These are phyloP conservation scores for Apiospora arundinis DNA, from an alignment of 2,329 filamentous ascomycete genomes.

Conservation along the genomic window DNA sequence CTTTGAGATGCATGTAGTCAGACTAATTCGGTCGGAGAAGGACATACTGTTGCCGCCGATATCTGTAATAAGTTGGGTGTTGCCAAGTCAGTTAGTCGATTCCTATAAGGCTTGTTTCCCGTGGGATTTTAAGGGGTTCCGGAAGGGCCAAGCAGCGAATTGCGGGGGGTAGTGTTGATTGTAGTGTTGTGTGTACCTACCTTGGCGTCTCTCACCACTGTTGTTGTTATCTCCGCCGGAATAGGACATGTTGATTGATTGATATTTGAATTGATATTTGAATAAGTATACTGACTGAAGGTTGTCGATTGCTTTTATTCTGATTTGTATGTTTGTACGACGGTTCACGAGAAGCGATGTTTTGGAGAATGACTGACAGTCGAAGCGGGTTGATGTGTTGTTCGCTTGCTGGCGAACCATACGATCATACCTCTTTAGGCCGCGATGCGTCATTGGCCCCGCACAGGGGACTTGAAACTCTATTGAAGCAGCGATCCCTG, in stretches of 20 bases:
- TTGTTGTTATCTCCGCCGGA: conserved; percentile 27
- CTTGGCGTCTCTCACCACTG: conserved; percentile 31
- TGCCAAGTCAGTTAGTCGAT: conserved; percentile 3
- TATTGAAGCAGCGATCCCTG: conserved; percentile 5
- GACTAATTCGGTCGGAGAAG: neutral
- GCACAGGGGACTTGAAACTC: neutral
- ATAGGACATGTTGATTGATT: conserved; percentile 30
- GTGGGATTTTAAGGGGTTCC: conserved; percentile 7
- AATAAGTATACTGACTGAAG: neutral
- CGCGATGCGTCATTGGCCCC: conserved; percentile 5
- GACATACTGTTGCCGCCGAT: conserved; percentile 36
- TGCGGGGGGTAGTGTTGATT: conserved; percentile 24
- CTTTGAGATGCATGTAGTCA: neutral
- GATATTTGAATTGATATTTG: too few species aligned
- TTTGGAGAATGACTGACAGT: neutral
- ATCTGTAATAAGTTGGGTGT: conserved; percentile 24
- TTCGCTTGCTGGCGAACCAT: neutral
- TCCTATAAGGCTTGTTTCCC: neutral
- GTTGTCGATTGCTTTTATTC: neutral
- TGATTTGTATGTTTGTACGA: neutral
- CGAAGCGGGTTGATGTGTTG: neutral
- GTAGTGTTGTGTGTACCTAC: conserved; percentile 29
- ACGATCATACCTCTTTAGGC: neutral
- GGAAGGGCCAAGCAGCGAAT: conserved; percentile 14
- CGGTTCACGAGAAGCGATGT: neutral